Conservation (phyloP, 2,329 filamentous ascomycete genomes). For the Botrytis fragariae region DNA sequence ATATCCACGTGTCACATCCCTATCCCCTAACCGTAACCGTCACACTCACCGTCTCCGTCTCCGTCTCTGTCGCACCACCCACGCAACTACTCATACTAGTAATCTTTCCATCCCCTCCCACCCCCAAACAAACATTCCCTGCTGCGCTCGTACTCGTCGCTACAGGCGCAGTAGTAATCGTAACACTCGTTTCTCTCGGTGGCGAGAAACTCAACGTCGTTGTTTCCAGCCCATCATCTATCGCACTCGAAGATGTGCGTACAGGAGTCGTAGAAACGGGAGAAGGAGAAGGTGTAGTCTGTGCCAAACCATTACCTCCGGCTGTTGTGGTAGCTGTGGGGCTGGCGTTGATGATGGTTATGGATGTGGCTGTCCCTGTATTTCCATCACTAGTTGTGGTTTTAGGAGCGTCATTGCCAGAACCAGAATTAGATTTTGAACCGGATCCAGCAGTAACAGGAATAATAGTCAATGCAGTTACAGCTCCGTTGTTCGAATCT, state of each 20-base stretch:
- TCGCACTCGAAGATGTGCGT: not conserved
- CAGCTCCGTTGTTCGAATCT: not conserved
- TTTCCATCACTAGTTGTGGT: not conserved
- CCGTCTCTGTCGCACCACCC: not conserved
- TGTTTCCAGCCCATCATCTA: not conserved
- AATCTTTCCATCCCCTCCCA: not conserved
- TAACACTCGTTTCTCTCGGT: not conserved
- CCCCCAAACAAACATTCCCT: not conserved
- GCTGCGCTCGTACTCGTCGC: not conserved
- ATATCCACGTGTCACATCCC: not conserved
- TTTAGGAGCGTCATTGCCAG: not conserved
- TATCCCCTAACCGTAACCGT: not conserved
- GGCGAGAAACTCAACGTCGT: not conserved
- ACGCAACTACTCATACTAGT: conserved; percentile 5
- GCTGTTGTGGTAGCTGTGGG: not conserved
- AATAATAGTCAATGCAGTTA: not conserved
- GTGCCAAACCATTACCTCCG: not conserved
- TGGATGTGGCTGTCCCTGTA: not conserved
- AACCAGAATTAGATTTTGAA: not conserved
- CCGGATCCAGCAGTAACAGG: not conserved
- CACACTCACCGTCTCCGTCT: not conserved
- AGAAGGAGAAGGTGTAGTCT: not conserved
- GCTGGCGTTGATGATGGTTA: not conserved
- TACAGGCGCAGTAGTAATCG: not conserved
- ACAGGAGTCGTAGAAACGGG: not conserved